A percentile compares a stretch with the other conserved stretches of the same genome.
Conservation (phyloP, 2,329 filamentous ascomycete genomes). For the Colletotrichum sp. region DNA sequence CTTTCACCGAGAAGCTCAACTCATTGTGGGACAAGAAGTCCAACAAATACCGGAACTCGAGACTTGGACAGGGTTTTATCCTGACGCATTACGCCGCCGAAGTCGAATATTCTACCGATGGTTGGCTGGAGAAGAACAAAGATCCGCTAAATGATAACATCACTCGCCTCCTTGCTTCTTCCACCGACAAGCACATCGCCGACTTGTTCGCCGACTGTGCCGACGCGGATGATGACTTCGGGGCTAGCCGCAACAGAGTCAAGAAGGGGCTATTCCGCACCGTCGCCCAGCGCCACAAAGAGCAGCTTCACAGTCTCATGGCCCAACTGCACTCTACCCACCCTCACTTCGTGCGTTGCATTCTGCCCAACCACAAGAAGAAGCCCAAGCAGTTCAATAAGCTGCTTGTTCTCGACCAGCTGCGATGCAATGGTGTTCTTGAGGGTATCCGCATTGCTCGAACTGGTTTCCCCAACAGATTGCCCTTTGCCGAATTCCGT, state of each 20-base stretch:
- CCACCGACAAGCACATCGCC: conserved; percentile 82
- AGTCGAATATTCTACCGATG: conserved; percentile 93
- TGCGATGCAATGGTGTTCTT: conserved; percentile 99
- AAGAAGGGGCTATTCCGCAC: conserved; percentile 98
- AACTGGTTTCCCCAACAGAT: conserved; percentile 93
- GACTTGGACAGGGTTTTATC: conserved; percentile 89
- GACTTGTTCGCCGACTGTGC: conserved; percentile 87
- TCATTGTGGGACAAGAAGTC: conserved; percentile 96
- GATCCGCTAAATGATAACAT: conserved; percentile 97
- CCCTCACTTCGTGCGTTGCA: conserved; percentile 97
- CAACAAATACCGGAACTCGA: conserved; percentile 86
- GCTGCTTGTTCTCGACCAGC: conserved; percentile 90
- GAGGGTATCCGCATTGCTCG: conserved; percentile 97
- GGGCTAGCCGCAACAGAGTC: conserved; percentile 75
- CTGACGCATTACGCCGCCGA: conserved; percentile 97
- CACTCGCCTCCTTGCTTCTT: conserved; percentile 83
- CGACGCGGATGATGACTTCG: conserved; percentile 75
- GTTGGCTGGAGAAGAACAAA: conserved; percentile 99
- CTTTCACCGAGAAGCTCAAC: conserved; percentile 97
- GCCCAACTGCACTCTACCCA: conserved; percentile 92
- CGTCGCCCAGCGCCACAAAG: conserved; percentile 95
- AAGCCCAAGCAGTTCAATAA: conserved; percentile 90
- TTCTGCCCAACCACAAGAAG: conserved; percentile 98
- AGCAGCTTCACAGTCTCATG: conserved; percentile 98
- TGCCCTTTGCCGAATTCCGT: conserved; percentile 92